Evolutionary conservation across 371 early-diverging fungal species (phyloP), one percentile per base, ranked within the genome.

Genomic region (Circinella umbellata): DNA sequence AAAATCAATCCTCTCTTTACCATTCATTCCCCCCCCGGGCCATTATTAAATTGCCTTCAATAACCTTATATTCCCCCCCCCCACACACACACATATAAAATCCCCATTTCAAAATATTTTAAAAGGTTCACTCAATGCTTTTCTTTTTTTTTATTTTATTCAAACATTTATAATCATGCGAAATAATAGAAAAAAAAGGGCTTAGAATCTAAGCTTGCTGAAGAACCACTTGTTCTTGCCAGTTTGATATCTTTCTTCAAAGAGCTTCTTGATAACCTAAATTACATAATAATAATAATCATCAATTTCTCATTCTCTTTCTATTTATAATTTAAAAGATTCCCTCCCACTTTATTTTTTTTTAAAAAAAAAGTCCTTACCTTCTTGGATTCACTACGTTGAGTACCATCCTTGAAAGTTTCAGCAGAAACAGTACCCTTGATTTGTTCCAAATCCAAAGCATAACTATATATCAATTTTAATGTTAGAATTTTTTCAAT

Each of bases 201-300:
- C 75, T 94, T 94, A 96, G 94, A 96, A 96, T 80, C 96, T 91
- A 76, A 99, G 96, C 93, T 98, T 98, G 89, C 92, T 91, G 93
- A 99, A 99, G 95, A 99, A 98, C 99, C 99, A 99, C 93, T 96
- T 96, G 95, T 96, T 97, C 94, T 97, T 97, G 83, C 99, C 99
- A 76, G 91, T 86, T 82, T 91, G 91, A 91, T 97, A 97, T 80
- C 88, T 85, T 88, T 97, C 95, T 89, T 98, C 91, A 84, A 99
- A 93, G 77, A 93, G 86, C 92, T 93, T 94, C 89, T 93, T 95
- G 88, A 98, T 87, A 71, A 91, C 91, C 82, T 82, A 48, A 18
- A 27, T 51, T n/a, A 15, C 49, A n/a, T n/a, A 49, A 49, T 15
- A n/a, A 49, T 4, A 49, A 49, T 4, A 10, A 39, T 39, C 39